A percentile compares a stretch with the other conserved stretches of the same genome.
Evolutionary conservation across 768 basidiomycete species (phyloP).

Genomic region (Xerocomellus amylosporus): DNA sequence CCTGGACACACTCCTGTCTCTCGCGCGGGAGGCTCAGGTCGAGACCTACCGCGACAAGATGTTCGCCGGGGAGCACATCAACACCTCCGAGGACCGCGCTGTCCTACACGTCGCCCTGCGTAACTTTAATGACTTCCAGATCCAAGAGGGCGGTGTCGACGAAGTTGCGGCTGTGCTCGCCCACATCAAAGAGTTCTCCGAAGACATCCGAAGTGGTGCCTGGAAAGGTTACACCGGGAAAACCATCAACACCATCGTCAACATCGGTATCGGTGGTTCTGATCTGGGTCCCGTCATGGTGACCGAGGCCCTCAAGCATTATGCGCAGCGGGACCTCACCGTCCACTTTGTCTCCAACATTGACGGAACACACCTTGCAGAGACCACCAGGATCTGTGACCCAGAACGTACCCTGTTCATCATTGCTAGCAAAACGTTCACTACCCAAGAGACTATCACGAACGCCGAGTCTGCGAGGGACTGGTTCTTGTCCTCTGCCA

Average conservation of each 20-base stretch:
- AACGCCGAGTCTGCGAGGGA: conserved; percentile 91
- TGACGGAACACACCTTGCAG: conserved; percentile 95
- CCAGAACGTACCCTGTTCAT: conserved; percentile 96
- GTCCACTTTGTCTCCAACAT: conserved; percentile 95
- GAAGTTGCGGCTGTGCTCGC: conserved; percentile 81
- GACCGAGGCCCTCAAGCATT: conserved; percentile 93
- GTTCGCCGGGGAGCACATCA: conserved; percentile 96
- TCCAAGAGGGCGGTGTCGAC: conserved; percentile 75
- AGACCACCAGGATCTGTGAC: conserved; percentile 76
- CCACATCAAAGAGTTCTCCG: conserved; percentile 90
- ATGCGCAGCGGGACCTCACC: conserved; percentile 84
- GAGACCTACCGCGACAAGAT: conserved; percentile 86
- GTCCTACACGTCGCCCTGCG: conserved; percentile 95
- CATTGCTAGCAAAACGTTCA: conserved; percentile 98
- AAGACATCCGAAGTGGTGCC: conserved; percentile 75
- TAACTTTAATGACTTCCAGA: conserved; percentile 72
- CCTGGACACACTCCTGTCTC: conserved; percentile 68
- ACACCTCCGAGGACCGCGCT: conserved; percentile 96
- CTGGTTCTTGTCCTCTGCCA: conserved; percentile 88
- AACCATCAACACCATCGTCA: conserved; percentile 89
- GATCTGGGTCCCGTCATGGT: conserved; percentile 99
- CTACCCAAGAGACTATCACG: conserved; percentile 99
- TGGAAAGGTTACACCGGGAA: conserved; percentile 99
- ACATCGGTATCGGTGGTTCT: conserved; percentile 98
- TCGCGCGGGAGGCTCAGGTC: conserved; percentile 83